Percentiles rank a stretch among this genome's conserved stretches.
These are phyloP conservation scores for Filosporella fistucella DNA, from an alignment of 495 filamentous ascomycete genomes.

Conservation along the genomic window DNA sequence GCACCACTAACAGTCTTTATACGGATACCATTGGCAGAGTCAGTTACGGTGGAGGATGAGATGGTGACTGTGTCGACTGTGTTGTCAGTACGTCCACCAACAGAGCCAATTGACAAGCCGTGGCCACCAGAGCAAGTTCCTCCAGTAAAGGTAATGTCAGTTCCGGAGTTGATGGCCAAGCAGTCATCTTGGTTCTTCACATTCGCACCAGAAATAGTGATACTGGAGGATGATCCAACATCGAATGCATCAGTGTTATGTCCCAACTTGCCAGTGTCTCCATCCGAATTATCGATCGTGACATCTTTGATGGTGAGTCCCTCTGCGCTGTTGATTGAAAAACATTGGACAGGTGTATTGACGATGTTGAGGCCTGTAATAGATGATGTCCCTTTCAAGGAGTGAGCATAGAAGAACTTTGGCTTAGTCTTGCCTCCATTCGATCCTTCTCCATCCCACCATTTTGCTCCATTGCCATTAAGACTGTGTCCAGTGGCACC, in stretches of 20 bases:
- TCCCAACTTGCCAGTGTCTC: conserved; percentile 41
- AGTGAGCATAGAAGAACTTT: conserved; percentile 50
- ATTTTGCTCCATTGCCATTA: conserved; percentile 41
- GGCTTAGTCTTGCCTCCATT: conserved; percentile 50
- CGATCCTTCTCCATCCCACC: conserved; percentile 49
- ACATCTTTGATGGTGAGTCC: conserved; percentile 44
- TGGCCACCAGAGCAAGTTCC: conserved; percentile 55
- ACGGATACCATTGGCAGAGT: conserved; percentile 54
- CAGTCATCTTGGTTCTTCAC: conserved; percentile 66
- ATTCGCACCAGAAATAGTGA: conserved; percentile 50
- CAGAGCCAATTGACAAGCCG: conserved; percentile 65
- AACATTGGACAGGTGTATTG: conserved; percentile 60
- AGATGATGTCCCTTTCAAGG: conserved; percentile 39
- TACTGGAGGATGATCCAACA: conserved; percentile 38
- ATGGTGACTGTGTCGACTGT: conserved; percentile 52
- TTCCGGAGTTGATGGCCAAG: conserved; percentile 58
- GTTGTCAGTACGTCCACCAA: conserved; percentile 60
- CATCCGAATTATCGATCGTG: conserved; percentile 42
- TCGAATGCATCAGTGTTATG: conserved; percentile 70
- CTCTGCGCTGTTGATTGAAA: conserved; percentile 49
- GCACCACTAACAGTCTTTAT: conserved; percentile 57
- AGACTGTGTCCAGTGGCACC: conserved; percentile 33
- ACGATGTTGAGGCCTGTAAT: conserved; percentile 45
- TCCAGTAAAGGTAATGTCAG: conserved; percentile 45
- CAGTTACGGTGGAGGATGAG: conserved; percentile 40